Conservation (phyloP, 106 monocot genomes). For the Hemerocallis citrina region DNA sequence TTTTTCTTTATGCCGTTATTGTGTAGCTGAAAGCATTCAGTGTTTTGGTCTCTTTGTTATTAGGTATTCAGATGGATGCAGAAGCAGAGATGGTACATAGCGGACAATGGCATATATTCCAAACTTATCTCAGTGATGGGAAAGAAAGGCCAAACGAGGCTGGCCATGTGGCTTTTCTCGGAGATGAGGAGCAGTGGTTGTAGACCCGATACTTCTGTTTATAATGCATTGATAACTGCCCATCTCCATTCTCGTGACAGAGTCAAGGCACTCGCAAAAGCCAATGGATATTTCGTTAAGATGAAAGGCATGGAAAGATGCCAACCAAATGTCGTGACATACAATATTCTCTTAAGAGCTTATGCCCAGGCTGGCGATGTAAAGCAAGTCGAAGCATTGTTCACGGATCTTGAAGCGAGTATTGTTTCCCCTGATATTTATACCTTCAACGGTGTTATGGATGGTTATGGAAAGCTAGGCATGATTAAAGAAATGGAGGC, state of each 20-base stretch:
- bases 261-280: slow-evolving; percentile 73
- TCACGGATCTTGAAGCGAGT: slow-evolving; percentile 71
- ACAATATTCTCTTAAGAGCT: slow-evolving; percentile 91
- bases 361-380: slow-evolving; percentile 73
- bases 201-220: slow-evolving; percentile 87
- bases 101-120: slow-evolving; percentile 95
- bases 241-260: slow-evolving; percentile 84
- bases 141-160: slow-evolving; percentile 90
- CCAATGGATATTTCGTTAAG: slow-evolving; percentile 74
- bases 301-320: slow-evolving; percentile 92
- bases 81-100: slow-evolving; percentile 91
- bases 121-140: slow-evolving; percentile 98
- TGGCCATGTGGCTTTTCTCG: slow-evolving; percentile 99
- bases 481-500: slow-evolving; percentile 85
- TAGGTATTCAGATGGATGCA: slow-evolving; percentile 99
- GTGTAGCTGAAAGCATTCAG: neutral
- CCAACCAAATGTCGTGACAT: slow-evolving; percentile 80
- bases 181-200: slow-evolving; percentile 95
- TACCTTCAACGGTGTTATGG: slow-evolving; percentile 94
- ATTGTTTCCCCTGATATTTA: slow-evolving; percentile 57
- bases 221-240: slow-evolving; percentile 80
- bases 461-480: slow-evolving; percentile 92
- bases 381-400: slow-evolving; percentile 61
- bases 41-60: neutral
- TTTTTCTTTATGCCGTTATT: neutral